Evolutionary conservation across 2,329 filamentous ascomycete genomes (phyloP).

Genomic region (Aspergillus jensenii): DNA sequence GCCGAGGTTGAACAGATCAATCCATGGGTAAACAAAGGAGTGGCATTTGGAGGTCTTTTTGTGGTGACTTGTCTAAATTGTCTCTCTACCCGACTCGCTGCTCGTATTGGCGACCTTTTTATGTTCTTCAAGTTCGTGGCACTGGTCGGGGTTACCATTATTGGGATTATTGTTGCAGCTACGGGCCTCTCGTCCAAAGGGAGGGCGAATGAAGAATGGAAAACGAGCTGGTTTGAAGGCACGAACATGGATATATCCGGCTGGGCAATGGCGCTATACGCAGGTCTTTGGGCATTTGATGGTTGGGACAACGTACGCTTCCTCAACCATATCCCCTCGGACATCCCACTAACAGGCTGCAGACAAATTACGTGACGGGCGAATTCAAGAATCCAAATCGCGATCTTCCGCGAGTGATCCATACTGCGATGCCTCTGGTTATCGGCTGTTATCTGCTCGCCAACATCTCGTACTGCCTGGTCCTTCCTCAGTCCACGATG

Average conservation of each 20-base stretch:
- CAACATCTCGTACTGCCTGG: conserved; percentile 91
- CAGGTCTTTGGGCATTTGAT: conserved; percentile 95
- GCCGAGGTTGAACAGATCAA: conserved; percentile 79
- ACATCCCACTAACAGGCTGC: background rate
- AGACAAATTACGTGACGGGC: conserved; percentile 97
- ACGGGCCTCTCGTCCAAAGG: conserved; percentile 81
- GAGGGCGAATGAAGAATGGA: conserved; percentile 79
- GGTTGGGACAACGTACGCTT: conserved; percentile 88
- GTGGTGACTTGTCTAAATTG: conserved; percentile 84
- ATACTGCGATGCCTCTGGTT: conserved; percentile 93
- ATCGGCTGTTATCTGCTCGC: conserved; percentile 88
- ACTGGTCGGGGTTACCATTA: conserved; percentile 79
- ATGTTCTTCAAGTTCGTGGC: conserved; percentile 98
- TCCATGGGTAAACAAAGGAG: conserved; percentile 85
- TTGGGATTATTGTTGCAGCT: conserved; percentile 82
- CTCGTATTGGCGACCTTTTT: conserved; percentile 83
- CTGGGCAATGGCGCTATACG: conserved; percentile 94
- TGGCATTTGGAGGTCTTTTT: conserved; percentile 74
- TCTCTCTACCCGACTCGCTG: conserved; percentile 84
- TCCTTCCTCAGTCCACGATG: conserved; percentile 76
- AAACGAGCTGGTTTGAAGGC: conserved; percentile 83
- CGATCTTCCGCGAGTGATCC: conserved; percentile 90
- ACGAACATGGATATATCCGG: conserved; percentile 76
- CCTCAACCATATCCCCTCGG: background rate
- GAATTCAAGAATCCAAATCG: conserved; percentile 90